A percentile compares a stretch with the other conserved stretches of the same genome.
Conservation (phyloP, 2,329 filamentous ascomycete genomes). For the Tympanopsis confertula region DNA sequence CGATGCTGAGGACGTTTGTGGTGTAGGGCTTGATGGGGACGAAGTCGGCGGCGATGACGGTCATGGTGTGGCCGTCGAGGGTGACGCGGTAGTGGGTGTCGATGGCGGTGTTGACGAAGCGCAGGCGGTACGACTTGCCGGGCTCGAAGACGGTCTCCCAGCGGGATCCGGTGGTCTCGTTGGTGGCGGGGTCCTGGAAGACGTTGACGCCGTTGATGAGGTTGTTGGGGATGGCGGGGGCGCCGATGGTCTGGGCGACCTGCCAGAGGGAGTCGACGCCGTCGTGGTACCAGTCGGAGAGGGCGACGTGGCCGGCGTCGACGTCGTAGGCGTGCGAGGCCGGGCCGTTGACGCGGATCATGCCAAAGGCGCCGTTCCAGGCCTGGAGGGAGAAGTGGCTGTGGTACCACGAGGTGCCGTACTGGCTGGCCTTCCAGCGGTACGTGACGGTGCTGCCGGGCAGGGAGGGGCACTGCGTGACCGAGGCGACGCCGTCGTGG, state of each 20-base stretch:
- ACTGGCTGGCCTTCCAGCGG: conserved; percentile 19
- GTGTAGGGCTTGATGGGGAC: background rate
- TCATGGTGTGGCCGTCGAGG: background rate
- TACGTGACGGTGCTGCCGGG: conserved; percentile 35
- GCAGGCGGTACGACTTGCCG: conserved; percentile 27
- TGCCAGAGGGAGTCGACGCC: conserved; percentile 11
- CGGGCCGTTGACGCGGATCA: conserved; percentile 7
- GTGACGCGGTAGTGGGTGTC: conserved; percentile 27
- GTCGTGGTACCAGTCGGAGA: conserved; percentile 15
- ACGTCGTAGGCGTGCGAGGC: conserved; percentile 6
- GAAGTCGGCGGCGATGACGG: background rate
- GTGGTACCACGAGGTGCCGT: conserved; percentile 14
- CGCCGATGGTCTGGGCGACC: conserved; percentile 7
- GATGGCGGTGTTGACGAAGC: conserved; percentile 30
- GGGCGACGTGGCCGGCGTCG: conserved; percentile 13
- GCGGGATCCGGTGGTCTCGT: conserved; percentile 9
- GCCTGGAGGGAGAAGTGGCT: conserved; percentile 6
- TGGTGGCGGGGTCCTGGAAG: conserved; percentile 6
- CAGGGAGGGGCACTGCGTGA: conserved; percentile 57
- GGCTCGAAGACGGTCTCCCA: conserved; percentile 14
- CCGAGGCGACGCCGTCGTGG: conserved; percentile 30
- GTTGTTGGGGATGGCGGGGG: conserved; percentile 9
- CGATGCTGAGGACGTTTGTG: conserved; percentile 18
- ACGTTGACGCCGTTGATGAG: conserved; percentile 17
- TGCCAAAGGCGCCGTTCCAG: conserved; percentile 5